Percentiles rank a stretch among this genome's conserved stretches.
Evolutionary conservation across 768 basidiomycete species (phyloP).

Genomic region (Galerina sulciceps): DNA sequence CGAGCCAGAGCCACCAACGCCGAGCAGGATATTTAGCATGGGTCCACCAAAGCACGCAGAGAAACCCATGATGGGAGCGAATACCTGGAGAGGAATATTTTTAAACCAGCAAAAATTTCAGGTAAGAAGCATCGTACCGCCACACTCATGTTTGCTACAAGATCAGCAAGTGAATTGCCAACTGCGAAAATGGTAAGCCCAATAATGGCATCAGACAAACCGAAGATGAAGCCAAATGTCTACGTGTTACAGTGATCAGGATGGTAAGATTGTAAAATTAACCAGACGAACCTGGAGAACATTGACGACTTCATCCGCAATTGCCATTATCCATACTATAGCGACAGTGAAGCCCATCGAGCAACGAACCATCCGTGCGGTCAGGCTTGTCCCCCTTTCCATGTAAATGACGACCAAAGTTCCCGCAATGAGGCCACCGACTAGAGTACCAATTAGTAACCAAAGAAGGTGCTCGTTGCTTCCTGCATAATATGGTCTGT

Average conservation of each 20-base stretch:
- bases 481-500: constrained; percentile 35
- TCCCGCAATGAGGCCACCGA: constrained; percentile 58
- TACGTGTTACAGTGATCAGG: constrained; percentile 31
- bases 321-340: constrained; percentile 98
- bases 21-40: constrained; percentile 90
- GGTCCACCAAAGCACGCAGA: constrained; percentile 94
- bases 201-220: constrained; percentile 95
- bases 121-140: constrained; percentile 54
- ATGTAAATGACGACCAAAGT: constrained; percentile 63
- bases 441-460: constrained; percentile 56
- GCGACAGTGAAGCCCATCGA: constrained; percentile 90
- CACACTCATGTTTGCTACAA: constrained; percentile 96
- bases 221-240: constrained; percentile 94
- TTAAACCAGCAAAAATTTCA: background rate
- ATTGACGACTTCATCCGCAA: constrained; percentile 94
- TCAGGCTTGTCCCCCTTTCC: constrained; percentile 57
- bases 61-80: constrained; percentile 93
- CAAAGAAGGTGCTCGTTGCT: constrained; percentile 47
- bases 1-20: constrained; percentile 90
- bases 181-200: constrained; percentile 96
- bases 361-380: constrained; percentile 73
- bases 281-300: constrained; percentile 72
- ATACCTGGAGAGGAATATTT: constrained; percentile 48
- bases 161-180: constrained; percentile 94
- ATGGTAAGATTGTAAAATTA: background rate